Evolutionary conservation across 164 flowering plant species (phyloP).

Genomic region (Piper longum): DNA sequence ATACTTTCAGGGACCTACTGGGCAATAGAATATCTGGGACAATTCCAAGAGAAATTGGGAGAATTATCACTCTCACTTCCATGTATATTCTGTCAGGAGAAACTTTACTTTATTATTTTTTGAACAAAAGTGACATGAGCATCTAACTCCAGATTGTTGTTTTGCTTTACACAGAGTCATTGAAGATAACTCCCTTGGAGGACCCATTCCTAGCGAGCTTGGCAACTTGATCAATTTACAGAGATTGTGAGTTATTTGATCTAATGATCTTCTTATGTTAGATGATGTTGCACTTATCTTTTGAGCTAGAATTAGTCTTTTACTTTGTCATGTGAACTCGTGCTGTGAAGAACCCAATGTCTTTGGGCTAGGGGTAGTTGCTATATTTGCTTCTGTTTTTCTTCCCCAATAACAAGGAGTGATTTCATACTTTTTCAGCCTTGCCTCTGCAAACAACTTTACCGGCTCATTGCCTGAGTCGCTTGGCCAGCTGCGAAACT

Average conservation of each 20-base stretch:
- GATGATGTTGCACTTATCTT: not conserved
- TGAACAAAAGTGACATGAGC: not conserved
- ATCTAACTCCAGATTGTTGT: not conserved
- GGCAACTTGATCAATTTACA: slow-evolving; percentile 11
- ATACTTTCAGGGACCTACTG: slow-evolving; percentile 32
- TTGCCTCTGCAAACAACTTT: slow-evolving; percentile 42
- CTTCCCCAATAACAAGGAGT: not conserved
- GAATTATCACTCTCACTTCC: slow-evolving; percentile 8
- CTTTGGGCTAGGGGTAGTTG: not conserved
- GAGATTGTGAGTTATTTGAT: slow-evolving; percentile 13
- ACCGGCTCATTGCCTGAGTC: slow-evolving; percentile 42
- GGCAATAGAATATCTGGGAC: slow-evolving; percentile 54
- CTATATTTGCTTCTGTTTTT: not conserved
- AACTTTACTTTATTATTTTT: not conserved
- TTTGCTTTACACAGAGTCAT: slow-evolving; percentile 10
- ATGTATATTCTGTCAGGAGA: slow-evolving; percentile 9
- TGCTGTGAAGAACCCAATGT: too few relatives aligned
- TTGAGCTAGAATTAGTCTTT: too few relatives aligned
- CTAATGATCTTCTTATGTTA: not conserved
- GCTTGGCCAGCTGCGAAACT: slow-evolving; percentile 33
- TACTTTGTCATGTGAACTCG: too few relatives aligned
- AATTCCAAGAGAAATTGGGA: slow-evolving; percentile 17
- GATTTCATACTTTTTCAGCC: slow-evolving; percentile 15
- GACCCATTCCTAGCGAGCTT: slow-evolving; percentile 18
- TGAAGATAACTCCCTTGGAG: slow-evolving; percentile 16